A percentile compares a stretch with the other conserved stretches of the same genome.
Evolutionary conservation across 192 early-diverging fungal species (phyloP).

Genomic region (Jimgerdemannia lactiflua): DNA sequence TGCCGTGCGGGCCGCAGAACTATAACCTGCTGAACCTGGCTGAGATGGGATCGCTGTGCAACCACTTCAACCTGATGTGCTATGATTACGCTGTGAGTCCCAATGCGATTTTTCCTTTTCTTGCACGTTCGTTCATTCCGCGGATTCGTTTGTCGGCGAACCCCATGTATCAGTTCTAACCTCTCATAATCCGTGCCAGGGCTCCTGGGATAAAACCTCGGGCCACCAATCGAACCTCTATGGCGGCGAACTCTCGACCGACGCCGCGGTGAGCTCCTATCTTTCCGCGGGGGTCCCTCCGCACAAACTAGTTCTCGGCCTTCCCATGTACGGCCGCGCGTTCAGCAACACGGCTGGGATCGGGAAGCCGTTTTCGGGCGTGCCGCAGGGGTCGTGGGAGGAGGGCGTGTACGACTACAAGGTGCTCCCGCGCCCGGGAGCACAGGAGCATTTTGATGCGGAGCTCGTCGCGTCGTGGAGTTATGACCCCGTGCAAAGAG

Average conservation of each 20-base stretch:
- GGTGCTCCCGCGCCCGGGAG: constrained; percentile 60
- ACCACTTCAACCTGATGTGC: constrained; percentile 90
- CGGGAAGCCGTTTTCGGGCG: constrained; percentile 60
- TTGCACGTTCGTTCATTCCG: no score
- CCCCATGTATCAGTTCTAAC: no score
- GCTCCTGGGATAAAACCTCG: constrained; percentile 59
- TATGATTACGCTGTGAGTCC: constrained; percentile 56
- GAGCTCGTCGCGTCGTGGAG: constrained; percentile 75
- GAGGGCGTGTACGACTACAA: constrained; percentile 91
- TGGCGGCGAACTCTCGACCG: constrained; percentile 52
- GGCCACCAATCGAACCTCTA: constrained; percentile 91
- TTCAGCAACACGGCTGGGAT: constrained; percentile 83
- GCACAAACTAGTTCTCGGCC: constrained; percentile 85
- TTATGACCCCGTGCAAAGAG: constrained; percentile 63
- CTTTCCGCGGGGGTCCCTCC: constrained; percentile 72
- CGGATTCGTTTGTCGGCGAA: no score
- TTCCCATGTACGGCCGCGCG: constrained; percentile 90
- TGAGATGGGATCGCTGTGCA: constrained; percentile 62
- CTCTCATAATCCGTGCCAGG: constrained; percentile 15
- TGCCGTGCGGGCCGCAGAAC: constrained; percentile 58
- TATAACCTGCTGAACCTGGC: constrained; percentile 59
- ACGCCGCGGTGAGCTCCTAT: constrained; percentile 74
- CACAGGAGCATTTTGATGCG: constrained; percentile 74
- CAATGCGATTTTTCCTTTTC: not conserved
- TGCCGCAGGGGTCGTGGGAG: constrained; percentile 87